These are phyloP conservation scores for Usnea hakonensis DNA, from an alignment of 495 filamentous ascomycete genomes.

Conservation along the genomic window DNA sequence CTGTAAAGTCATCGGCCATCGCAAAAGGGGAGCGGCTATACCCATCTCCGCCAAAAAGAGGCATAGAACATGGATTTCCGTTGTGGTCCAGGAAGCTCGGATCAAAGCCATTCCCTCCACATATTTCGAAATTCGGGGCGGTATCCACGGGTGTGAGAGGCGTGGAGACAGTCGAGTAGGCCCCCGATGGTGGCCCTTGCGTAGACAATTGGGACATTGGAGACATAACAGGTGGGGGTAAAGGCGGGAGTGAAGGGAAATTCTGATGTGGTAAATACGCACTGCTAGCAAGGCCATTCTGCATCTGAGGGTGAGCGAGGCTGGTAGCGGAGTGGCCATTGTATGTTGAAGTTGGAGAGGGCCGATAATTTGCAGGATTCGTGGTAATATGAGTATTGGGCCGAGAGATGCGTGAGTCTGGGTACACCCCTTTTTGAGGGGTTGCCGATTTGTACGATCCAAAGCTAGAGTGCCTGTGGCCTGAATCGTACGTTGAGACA, in stretches of 20 bases:
- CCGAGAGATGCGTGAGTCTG: slow-evolving; percentile 16
- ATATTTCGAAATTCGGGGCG: slow-evolving; percentile 14
- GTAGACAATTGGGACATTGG: slow-evolving; percentile 19
- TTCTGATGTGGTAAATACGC: slow-evolving; percentile 20
- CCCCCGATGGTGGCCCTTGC: slow-evolving; percentile 9
- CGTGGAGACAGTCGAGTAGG: slow-evolving; percentile 10
- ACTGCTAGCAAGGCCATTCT: slow-evolving; percentile 8
- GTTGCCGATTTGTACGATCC: slow-evolving; percentile 10
- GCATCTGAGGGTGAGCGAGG: slow-evolving; percentile 15
- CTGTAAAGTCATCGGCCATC: slow-evolving; percentile 87
- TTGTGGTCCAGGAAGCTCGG: slow-evolving; percentile 49
- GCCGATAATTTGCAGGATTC: slow-evolving; percentile 27
- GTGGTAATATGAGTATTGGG: slow-evolving; percentile 31
- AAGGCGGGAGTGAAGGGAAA: slow-evolving; percentile 18
- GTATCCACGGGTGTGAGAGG: slow-evolving; percentile 16
- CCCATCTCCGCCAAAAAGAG: slow-evolving; percentile 75
- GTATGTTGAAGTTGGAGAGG: slow-evolving; percentile 20
- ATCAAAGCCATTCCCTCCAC: slow-evolving; percentile 15
- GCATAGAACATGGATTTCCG: slow-evolving; percentile 60
- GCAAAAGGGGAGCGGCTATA: slow-evolving; percentile 79
- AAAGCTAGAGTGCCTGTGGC: slow-evolving; percentile 12
- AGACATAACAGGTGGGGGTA: slow-evolving; percentile 22
- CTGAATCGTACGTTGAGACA: slow-evolving; percentile 10
- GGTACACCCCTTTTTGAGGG: slow-evolving; percentile 14
- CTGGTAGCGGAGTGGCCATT: slow-evolving; percentile 11